Base-by-base conservation (phyloP, 2,329 filamentous ascomycete genomes). In the Colletotrichum sp. region DNA sequence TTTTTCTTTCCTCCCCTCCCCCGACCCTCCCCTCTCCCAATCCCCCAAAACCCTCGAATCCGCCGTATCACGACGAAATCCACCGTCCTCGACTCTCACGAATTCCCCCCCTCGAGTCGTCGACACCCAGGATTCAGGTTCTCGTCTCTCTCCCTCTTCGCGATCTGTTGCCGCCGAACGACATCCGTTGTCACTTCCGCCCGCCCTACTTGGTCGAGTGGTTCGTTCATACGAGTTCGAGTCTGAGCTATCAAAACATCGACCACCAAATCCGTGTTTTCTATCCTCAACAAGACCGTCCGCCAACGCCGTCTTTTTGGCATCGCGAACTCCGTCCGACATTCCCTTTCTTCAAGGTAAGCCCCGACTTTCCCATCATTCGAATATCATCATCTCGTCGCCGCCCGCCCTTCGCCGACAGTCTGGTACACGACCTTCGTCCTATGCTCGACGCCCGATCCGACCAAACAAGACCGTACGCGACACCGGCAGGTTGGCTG, bases 101-200 rank as follows among this genome's bases (percentile, higher is more conserved):
- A 60, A 67, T 74, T 16, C 55, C 30, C 39, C 39, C 30, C 55
- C 8, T 36, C 68, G 64, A 75, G 75, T 75, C 75, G 68, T 77
- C 57, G 72, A 72, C 68, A 55, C 59, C 36, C 34, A 75, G 75
- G 75, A 77, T 77, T 75, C 75, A 75, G 73, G 73, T 73, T 72
- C 63, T 65, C 69, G 24, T 36, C 57, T 36, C 22, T 24, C 39
- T 36, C 44, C 16, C 28, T 18, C 22, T 13, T 39, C 62, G 57
- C 69, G 69, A 73, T 30, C 24, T 18, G 5, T n/a, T 32, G 67
- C 48, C 34, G 72, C 60, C 60, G 72, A 65, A 65, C 34, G 71
- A 70, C 66, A 15, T 10, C 28, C 22, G 57, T 64, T 68, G 57
- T 48, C 28, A 18, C 24, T 32, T 22, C 60, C 52, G 22, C 44